These are phyloP conservation scores for Pseudozyma flocculosa DNA, from an alignment of 1,284 basidiomycete genomes.

Conservation along the genomic window DNA sequence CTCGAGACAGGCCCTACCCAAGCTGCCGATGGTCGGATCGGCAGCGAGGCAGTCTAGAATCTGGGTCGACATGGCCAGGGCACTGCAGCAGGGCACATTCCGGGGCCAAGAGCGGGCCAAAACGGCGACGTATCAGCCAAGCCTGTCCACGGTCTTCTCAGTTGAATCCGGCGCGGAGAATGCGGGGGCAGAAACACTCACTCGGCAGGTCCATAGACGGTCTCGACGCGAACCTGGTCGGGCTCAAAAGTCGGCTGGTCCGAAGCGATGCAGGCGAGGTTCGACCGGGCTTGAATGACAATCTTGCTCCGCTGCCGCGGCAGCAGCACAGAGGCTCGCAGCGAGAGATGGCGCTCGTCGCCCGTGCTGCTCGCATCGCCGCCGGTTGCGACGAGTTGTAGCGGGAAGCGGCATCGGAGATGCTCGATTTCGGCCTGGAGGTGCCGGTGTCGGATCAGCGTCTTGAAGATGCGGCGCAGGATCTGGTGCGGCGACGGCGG, in stretches of 20 bases:
- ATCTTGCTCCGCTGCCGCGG: conserved; percentile 32
- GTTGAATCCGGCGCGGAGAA: neutral
- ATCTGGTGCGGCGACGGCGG: conserved; percentile 4
- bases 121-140: neutral
- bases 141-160: neutral
- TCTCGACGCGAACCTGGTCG: conserved; percentile 27
- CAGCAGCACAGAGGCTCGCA: conserved; percentile 39
- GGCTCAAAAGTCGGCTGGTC: conserved; percentile 26
- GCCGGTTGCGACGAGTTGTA: conserved; percentile 14
- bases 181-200: too few relatives aligned
- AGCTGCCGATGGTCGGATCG: conserved; percentile 30
- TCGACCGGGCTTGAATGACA: conserved; percentile 28
- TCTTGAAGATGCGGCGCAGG: conserved; percentile 31
- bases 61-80: conserved; percentile 34
- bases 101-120: neutral
- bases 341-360: conserved; percentile 16
- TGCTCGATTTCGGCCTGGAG: conserved; percentile 40
- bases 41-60: conserved; percentile 38
- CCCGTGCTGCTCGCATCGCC: neutral
- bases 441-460: conserved; percentile 30
- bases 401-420: conserved; percentile 36
- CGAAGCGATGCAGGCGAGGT: conserved; percentile 26
- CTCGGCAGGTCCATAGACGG: conserved; percentile 41
- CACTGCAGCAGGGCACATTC: neutral
- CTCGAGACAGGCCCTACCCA: conserved; percentile 36